A percentile compares a stretch with the other conserved stretches of the same genome.
phyloP scores from a whole-genome alignment of 768 basidiomycete genomes.

The Lactifluus echinatus region DNA sequence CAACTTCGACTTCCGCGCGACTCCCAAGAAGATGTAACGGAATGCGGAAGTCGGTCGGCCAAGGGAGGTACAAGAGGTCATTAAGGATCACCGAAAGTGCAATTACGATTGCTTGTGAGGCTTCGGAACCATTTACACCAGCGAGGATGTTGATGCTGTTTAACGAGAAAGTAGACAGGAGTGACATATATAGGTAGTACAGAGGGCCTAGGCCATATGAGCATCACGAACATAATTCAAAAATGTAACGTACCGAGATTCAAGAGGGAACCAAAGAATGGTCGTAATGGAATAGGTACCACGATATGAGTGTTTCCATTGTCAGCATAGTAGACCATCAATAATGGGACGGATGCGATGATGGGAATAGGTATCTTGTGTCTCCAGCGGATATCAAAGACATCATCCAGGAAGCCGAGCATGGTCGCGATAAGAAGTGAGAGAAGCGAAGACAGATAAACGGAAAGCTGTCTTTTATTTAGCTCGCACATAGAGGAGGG shows the following conservation, averaged over 20 bases:
- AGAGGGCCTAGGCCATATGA: conserved; percentile 55
- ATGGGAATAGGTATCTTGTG: conserved; percentile 97
- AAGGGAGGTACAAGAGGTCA: conserved; percentile 90
- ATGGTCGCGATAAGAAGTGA: conserved; percentile 88
- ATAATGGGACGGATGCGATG: conserved; percentile 87
- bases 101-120: conserved; percentile 87
- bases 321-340: conserved; percentile 96
- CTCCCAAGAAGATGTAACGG: conserved; percentile 63
- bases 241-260: conserved; percentile 60
- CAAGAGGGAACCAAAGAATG: conserved; percentile 66
- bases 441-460: conserved; percentile 90
- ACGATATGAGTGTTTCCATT: conserved; percentile 90
- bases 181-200: conserved; percentile 94
- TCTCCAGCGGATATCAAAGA: conserved; percentile 98
- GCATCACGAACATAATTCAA: conserved; percentile 1
- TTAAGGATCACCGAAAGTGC: conserved; percentile 85
- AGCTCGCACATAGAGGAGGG: not conserved
- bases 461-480: conserved; percentile 53
- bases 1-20: conserved; percentile 58
- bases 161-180: conserved; percentile 92
- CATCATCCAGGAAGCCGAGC: conserved; percentile 92
- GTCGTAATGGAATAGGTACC: conserved; percentile 75
- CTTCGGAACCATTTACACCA: conserved; percentile 95
- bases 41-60: conserved; percentile 66
- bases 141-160: conserved; percentile 99